Evolutionary conservation across 2,329 filamentous ascomycete species (phyloP).

Genomic region (Xylariales sp.): DNA sequence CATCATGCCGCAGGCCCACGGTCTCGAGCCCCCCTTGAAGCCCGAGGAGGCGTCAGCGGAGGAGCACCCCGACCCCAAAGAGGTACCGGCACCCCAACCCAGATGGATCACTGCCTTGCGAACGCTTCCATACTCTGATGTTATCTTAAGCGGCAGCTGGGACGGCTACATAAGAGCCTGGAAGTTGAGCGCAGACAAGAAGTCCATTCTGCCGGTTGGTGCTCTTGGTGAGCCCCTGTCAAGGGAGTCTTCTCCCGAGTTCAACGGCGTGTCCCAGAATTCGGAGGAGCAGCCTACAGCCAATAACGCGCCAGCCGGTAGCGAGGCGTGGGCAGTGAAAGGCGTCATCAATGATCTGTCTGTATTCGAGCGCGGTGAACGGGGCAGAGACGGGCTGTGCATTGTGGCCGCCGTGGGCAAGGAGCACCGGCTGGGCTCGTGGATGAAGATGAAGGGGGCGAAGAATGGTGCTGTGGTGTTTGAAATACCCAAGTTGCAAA

Average conservation of each 20-base stretch:
- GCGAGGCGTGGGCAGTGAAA: constrained; percentile 38
- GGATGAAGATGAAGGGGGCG: constrained; percentile 61
- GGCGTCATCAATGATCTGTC: constrained; percentile 88
- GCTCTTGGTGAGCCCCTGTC: constrained; percentile 46
- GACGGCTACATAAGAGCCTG: constrained; percentile 84
- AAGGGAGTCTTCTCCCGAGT: constrained; percentile 8
- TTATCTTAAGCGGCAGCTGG: constrained; percentile 91
- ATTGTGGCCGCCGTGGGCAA: constrained; percentile 83
- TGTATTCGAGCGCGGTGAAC: constrained; percentile 78
- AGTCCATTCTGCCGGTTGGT: constrained; percentile 68
- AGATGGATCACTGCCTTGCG: constrained; percentile 87
- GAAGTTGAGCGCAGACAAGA: constrained; percentile 80
- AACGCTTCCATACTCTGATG: constrained; percentile 83
- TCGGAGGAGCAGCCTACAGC: constrained; percentile 19
- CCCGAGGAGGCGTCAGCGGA: constrained; percentile 73
- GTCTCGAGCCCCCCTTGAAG: constrained; percentile 67
- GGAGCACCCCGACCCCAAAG: constrained; percentile 52
- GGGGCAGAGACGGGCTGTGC: constrained; percentile 72
- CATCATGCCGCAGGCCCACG: constrained; percentile 77
- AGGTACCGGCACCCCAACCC: constrained; percentile 62
- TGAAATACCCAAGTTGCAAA: constrained; percentile 59
- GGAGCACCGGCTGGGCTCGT: constrained; percentile 80
- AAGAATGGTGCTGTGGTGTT: constrained; percentile 87
- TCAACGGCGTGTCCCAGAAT: constrained; percentile 18
- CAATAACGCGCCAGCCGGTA: constrained; percentile 9